A percentile compares a stretch with the other conserved stretches of the same genome.
Conservation (phyloP, 169 alveolate species). For the Plasmodium chabaudi region DNA sequence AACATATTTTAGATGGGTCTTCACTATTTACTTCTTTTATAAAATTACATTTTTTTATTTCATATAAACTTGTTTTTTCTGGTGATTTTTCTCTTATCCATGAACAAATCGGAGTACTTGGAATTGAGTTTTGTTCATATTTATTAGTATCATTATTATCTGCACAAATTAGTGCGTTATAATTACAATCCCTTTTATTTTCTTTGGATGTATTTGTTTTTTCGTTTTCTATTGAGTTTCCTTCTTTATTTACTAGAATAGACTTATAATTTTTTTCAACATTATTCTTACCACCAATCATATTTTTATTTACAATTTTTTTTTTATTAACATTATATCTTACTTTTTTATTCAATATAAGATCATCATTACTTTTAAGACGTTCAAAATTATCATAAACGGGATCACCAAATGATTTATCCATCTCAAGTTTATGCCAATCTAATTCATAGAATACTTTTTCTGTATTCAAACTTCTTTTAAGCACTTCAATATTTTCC, state of each 20-base stretch:
- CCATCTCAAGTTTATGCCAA: conserved; percentile 38
- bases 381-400: conserved; percentile 8
- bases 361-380: conserved; percentile 7
- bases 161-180: background rate
- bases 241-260: too few relatives aligned
- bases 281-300: background rate
- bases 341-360: background rate
- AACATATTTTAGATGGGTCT: background rate
- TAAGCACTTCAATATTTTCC: conserved; percentile 37
- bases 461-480: conserved; percentile 43
- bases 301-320: background rate
- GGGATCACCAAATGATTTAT: conserved; percentile 26
- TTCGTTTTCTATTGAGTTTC: background rate
- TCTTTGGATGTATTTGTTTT: conserved; percentile 2
- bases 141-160: background rate
- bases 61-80: conserved; percentile 3
- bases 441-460: conserved; percentile 49
- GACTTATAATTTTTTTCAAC: background rate
- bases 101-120: conserved; percentile 37
- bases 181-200: background rate
- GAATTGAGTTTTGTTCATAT: conserved; percentile 4
- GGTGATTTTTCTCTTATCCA: background rate
- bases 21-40: conserved; percentile 66
- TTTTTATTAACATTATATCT: conserved; percentile 1
- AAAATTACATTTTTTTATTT: conserved; percentile 58